Evolutionary conservation across 805 yeast genomes (phyloP), one percentile per base, ranked within the genome.

Genomic region (Saccharomycopsis fodiens): DNA sequence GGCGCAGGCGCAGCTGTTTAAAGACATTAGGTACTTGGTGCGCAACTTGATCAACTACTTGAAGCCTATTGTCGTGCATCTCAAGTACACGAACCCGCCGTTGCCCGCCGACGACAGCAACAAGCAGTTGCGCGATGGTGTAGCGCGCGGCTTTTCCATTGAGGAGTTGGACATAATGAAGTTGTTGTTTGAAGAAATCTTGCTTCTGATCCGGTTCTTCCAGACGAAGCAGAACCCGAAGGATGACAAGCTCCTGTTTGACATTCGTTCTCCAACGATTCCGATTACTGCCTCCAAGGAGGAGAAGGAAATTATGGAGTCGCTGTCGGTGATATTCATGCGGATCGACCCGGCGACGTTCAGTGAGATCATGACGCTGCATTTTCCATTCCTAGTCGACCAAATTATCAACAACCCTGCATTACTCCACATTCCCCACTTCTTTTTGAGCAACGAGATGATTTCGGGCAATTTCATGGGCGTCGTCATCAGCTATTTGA

Each of bases 341-440:
- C 95, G 87, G 58, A 75, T 93, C 45, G 99, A 93, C 59, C 91
- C 96, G 19, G 89, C 97, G 0, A 84, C 96, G 0, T 93, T 93
- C 64, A 89, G 86, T 60, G 98, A 93, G 63, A 82, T 91, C 52
- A 82, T 89, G 10, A 86, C 80, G 51, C 70, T 80, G 1, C 96
- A 93, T 61, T 46, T 50, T n/a, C 19, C 47, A n/a, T 47, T 50
- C 55, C 68, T 89, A 60, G 88, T 85, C 56, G 80, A 83, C 13
- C 74, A 85, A 2, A 85, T 87, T 78, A 66, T 87, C 44, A 74
- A 76, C 21, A 93, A 91, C 60, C 83, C 96, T 1, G 93, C 96
- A 0, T 64, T 91, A 42, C 68, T 94, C 17, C 96, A 91, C 57
- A 76, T 93, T 46, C 96, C 97, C 0, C 97, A 94, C 62, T 85